Conservation (phyloP, 208 protist genomes). For the Sergeia podlipaevii region DNA sequence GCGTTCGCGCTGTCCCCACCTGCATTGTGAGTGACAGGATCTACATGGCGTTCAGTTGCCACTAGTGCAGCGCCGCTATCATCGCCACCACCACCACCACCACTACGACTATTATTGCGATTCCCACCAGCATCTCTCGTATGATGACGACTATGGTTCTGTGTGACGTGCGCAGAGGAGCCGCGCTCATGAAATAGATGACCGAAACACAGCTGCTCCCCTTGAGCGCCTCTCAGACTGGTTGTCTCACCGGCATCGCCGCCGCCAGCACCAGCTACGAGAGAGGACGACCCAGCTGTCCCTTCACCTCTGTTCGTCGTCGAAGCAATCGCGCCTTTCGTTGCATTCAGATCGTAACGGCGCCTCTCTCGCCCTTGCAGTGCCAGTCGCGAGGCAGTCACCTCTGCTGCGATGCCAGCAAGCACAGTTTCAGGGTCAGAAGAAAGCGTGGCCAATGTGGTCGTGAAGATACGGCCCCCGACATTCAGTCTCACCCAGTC, state of each 20-base stretch:
- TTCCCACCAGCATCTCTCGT: no score
- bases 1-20: no score
- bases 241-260: background rate
- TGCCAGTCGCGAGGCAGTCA: background rate
- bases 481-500: slow-evolving; percentile 84
- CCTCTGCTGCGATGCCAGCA: slow-evolving; percentile 26
- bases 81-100: no score
- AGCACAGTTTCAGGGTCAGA: slow-evolving; percentile 59
- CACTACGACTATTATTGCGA: no score
- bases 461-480: slow-evolving; percentile 68
- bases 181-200: background rate
- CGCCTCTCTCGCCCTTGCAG: background rate
- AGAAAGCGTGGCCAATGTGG: slow-evolving; percentile 70
- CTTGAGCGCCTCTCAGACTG: background rate
- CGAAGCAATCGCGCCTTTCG: background rate
- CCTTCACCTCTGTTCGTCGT: background rate
- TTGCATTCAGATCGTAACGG: background rate
- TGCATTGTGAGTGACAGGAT: no score
- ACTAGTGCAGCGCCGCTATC: no score
- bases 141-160: no score
- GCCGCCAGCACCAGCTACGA: slow-evolving; percentile 8
- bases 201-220: background rate
- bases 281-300: no score
- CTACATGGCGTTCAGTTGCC: no score
- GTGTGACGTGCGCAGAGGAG: no score